Conservation (phyloP, 306 rosid species). For the Geum urbanum region DNA sequence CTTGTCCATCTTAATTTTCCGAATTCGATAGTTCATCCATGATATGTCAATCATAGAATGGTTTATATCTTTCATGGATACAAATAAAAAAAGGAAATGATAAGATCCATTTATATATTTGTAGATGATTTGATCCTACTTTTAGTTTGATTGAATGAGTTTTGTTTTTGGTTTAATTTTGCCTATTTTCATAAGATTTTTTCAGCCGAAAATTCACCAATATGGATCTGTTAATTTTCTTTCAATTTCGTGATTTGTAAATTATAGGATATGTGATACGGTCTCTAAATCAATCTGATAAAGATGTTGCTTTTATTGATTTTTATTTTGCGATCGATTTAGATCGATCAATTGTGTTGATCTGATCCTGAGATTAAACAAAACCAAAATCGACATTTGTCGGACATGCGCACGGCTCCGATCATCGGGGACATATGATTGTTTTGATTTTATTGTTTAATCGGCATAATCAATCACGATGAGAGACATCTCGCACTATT, state of each 20-base stretch:
- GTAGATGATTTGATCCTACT: neutral
- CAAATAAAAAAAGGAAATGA: neutral
- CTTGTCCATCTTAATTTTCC: neutral
- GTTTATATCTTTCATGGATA: neutral
- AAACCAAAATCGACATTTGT: neutral
- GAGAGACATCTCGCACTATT: neutral
- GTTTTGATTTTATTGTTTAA: neutral
- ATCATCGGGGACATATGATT: neutral
- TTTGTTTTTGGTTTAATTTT: neutral
- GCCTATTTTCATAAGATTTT: neutral
- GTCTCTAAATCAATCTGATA: neutral
- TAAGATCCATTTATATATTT: conserved; percentile 3
- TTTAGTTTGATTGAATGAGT: neutral
- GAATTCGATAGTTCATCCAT: neutral
- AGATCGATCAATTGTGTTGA: neutral
- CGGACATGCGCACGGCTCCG: neutral
- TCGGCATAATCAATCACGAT: neutral
- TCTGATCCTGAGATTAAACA: neutral
- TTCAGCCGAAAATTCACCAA: neutral
- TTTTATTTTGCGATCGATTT: neutral
- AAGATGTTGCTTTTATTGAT: neutral
- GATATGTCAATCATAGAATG: neutral
- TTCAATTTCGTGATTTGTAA: neutral
- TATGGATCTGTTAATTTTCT: neutral
- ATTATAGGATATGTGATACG: neutral